Evolutionary conservation across 1,284 basidiomycete species (phyloP), one percentile per base, ranked within the genome.

Genomic region (Testicularia cyperi): DNA sequence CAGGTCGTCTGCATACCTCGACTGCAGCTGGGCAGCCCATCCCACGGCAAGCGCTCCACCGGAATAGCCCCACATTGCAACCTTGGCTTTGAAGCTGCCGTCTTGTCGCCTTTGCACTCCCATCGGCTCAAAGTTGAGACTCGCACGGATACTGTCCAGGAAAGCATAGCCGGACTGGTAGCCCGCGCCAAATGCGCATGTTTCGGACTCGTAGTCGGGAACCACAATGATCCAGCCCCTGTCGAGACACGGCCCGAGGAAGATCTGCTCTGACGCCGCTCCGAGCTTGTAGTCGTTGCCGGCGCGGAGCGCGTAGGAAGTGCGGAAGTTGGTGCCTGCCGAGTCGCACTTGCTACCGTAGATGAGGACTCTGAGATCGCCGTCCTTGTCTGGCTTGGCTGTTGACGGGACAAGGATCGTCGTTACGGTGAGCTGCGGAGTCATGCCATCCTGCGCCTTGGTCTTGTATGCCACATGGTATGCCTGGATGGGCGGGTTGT

Each of bases 41-140:
- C 68, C 71, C 0, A 63, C 62, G 5, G 72, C 71, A 1, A 71
- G 47, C 3, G 69, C 72, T 13, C 72, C 72, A 8, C 72, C 71
- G 5, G 68, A 72, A 41, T 75, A 75, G 15, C 72, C 72, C 44
- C 61, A 70, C 29, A 65, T 39, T 14, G 42, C 35, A 10, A 71
- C 42, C 33, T 60, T 67, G 6, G 61, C 63, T 14, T 32, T 21
- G 23, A 38, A 52, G 7, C 22, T 27, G 12, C 44, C 44, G 1
- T 24, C 36, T 7, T 23, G 19, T 18, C 53, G 30, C 28, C 40
- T 46, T 5, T 38, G 18, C 1, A 73, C 26, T 2, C 48, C 62
- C 21, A 70, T 36, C 15, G 54, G 42, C 27, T 47, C 47, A 23
- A 62, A 70, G 24, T 34, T 46, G 13, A 70, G 39, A 9, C 54